phyloP scores from a whole-genome alignment of 108 stramenopile species.

The Skeletonema costatum region DNA sequence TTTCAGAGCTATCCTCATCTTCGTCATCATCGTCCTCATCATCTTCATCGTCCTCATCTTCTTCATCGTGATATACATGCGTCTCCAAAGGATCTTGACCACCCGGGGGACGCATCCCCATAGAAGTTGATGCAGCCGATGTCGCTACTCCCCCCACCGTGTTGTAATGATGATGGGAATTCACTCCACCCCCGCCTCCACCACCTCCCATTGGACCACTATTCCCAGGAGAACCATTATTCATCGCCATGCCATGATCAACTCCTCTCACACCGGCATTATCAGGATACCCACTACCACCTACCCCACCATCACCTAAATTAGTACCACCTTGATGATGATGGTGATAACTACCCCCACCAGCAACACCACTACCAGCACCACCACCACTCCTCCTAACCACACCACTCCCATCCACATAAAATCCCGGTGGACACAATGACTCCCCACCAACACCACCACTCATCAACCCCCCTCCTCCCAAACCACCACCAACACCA shows the following conservation, averaged over 20 bases:
- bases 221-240: neutral
- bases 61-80: constrained; percentile 17
- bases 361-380: neutral
- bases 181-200: neutral
- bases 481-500: neutral
- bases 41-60: constrained; percentile 48
- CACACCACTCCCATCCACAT: constrained; percentile 38
- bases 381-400: constrained; percentile 10
- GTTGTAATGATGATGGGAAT: neutral
- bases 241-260: neutral
- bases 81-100: neutral
- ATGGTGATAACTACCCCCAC: neutral
- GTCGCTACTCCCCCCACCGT: neutral
- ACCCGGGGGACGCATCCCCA: neutral
- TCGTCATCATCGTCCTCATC: constrained; percentile 76
- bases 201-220: neutral
- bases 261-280: neutral
- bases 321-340: neutral
- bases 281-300: neutral
- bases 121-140: neutral
- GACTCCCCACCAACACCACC: neutral
- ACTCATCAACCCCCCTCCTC: neutral
- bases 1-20: constrained; percentile 84
- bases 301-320: neutral
- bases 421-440: constrained; percentile 23